phyloP scores from a whole-genome alignment of 305 asterid species.

The Solanum aculeatissimum region DNA sequence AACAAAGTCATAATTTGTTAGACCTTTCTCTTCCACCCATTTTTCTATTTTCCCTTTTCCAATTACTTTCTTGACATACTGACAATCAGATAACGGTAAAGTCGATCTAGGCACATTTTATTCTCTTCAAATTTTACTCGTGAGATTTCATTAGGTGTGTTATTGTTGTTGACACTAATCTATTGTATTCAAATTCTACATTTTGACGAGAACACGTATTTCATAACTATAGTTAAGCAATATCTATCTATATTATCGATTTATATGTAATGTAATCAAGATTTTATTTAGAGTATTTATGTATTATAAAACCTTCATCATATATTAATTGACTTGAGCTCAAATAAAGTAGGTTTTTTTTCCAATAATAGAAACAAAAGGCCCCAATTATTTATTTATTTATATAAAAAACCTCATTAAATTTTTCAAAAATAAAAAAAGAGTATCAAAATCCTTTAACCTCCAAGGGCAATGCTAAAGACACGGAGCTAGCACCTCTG shows the following conservation, averaged over 20 bases:
- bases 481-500: constrained; percentile 1
- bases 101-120: no score
- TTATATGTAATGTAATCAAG: no score
- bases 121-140: no score
- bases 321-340: background rate
- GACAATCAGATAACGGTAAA: no score
- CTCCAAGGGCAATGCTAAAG: background rate
- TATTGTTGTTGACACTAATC: background rate
- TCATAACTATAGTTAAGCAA: background rate
- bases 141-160: no score
- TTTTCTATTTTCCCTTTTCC: background rate
- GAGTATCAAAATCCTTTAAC: background rate
- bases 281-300: background rate
- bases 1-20: background rate
- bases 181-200: background rate
- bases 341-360: background rate
- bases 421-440: background rate
- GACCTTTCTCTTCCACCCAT: background rate
- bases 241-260: background rate
- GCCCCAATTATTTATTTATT: background rate
- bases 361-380: background rate
- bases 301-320: background rate
- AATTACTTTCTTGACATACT: background rate
- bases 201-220: background rate
- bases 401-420: background rate